A percentile compares a stretch with the other conserved stretches of the same genome.
These are phyloP conservation scores for Amauroascus verrucosus DNA, from an alignment of 2,329 filamentous ascomycete genomes.

Conservation along the genomic window DNA sequence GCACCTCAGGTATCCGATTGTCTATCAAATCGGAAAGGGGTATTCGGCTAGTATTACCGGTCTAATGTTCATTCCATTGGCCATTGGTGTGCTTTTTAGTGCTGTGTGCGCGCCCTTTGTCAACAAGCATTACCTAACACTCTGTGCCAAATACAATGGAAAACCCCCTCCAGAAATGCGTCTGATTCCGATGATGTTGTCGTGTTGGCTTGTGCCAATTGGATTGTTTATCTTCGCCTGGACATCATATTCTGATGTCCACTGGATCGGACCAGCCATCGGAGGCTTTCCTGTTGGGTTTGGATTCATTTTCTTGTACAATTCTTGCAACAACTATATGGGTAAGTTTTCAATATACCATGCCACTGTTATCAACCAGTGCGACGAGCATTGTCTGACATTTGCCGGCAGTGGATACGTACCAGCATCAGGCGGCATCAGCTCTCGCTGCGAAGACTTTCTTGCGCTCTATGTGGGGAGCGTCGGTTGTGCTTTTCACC, in stretches of 20 bases:
- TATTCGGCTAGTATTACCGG: constrained; percentile 64
- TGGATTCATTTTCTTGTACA: constrained; percentile 76
- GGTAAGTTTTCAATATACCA: constrained; percentile 22
- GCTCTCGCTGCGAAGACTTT: constrained; percentile 75
- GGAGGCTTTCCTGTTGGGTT: constrained; percentile 65
- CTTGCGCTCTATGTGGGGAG: constrained; percentile 70
- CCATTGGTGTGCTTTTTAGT: constrained; percentile 60
- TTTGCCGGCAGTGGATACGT: constrained; percentile 45
- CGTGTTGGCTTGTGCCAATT: constrained; percentile 61
- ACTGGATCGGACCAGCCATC: constrained; percentile 62
- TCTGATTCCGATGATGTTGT: constrained; percentile 71
- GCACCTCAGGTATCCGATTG: constrained; percentile 38
- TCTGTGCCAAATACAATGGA: constrained; percentile 54
- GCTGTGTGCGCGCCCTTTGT: constrained; percentile 60
- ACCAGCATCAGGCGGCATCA: constrained; percentile 66
- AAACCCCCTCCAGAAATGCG: constrained; percentile 67
- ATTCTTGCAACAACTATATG: constrained; percentile 65
- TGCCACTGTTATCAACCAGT: neutral
- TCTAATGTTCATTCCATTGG: constrained; percentile 77
- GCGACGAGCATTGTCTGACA: neutral
- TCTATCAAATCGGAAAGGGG: constrained; percentile 71
- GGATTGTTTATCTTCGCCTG: constrained; percentile 60
- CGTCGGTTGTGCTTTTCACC: constrained; percentile 66
- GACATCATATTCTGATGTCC: constrained; percentile 55
- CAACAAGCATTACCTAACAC: constrained; percentile 67